phyloP scores from a whole-genome alignment of 352 stramenopile genomes.

The Elongisporangium anandrum region DNA sequence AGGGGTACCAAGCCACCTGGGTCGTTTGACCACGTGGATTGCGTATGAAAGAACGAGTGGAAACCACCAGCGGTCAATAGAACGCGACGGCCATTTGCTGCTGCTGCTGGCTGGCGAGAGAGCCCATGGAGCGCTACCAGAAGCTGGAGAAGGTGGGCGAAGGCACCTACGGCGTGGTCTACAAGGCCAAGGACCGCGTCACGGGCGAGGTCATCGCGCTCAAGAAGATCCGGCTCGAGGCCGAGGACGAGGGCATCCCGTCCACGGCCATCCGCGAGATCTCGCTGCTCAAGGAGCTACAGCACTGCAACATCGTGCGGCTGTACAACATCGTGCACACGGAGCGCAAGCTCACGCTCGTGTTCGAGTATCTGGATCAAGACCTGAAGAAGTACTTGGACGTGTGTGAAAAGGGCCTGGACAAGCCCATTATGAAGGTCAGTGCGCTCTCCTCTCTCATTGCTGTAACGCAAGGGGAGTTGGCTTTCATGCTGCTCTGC shows the following conservation, averaged over 20 bases:
- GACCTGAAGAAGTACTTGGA: constrained; percentile 99
- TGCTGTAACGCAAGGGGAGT: too few relatives aligned
- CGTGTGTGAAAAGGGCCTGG: constrained; percentile 96
- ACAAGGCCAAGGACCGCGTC: constrained; percentile 97
- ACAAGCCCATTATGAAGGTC: constrained; percentile 87
- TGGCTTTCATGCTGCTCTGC: too few relatives aligned
- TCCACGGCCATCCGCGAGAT: constrained; percentile 99
- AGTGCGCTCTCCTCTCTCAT: neutral
- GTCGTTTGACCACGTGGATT: too few relatives aligned
- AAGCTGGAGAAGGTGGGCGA: constrained; percentile 97
- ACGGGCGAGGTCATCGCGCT: constrained; percentile 98
- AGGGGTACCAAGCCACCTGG: too few relatives aligned
- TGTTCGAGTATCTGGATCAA: constrained; percentile 99
- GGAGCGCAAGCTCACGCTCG: constrained; percentile 97
- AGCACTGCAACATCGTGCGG: constrained; percentile 97
- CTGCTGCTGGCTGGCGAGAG: neutral
- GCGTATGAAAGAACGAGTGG: neutral
- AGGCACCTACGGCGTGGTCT: constrained; percentile 99
- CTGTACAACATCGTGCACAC: constrained; percentile 99
- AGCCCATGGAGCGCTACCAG: constrained; percentile 89
- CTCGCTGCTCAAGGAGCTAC: constrained; percentile 96
- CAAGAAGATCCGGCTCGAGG: constrained; percentile 99
- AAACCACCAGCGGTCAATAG: neutral
- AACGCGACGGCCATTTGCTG: neutral
- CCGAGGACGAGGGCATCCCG: constrained; percentile 97